A percentile compares a stretch with the other conserved stretches of the same genome.
phyloP scores from a whole-genome alignment of 352 stramenopile species.

The Phytophthora kernoviae region DNA sequence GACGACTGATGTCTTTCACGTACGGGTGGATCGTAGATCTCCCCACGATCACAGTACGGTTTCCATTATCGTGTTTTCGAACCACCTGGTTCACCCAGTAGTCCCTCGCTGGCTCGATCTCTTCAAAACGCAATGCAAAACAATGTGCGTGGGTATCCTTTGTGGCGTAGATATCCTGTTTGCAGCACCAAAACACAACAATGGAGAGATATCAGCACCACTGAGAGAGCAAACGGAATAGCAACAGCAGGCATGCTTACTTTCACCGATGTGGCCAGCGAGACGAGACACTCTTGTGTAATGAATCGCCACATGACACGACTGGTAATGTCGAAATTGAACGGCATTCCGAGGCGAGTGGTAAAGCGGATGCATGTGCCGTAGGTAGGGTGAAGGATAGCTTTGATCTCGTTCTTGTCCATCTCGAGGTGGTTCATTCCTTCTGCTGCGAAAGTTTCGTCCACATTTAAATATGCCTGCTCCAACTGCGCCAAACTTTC shows the following conservation, averaged over 20 bases:
- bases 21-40: conserved; percentile 32
- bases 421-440: conserved; percentile 18
- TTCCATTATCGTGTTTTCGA: conserved; percentile 19
- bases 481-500: conserved; percentile 27
- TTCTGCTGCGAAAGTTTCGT: conserved; percentile 23
- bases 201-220: background rate
- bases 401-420: conserved; percentile 31
- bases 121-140: conserved; percentile 23
- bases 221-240: background rate
- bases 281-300: conserved; percentile 22
- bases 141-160: conserved; percentile 31
- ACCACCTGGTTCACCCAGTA: conserved; percentile 34
- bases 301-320: conserved; percentile 30
- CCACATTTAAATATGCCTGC: conserved; percentile 21
- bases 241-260: conserved; percentile 11
- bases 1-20: conserved; percentile 30
- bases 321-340: conserved; percentile 26
- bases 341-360: conserved; percentile 26
- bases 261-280: conserved; percentile 27
- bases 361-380: conserved; percentile 31
- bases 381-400: conserved; percentile 23
- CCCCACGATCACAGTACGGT: conserved; percentile 26
- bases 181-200: background rate
- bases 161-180: conserved; percentile 33
- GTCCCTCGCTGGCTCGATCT: conserved; percentile 14